Evolutionary conservation across 2,329 filamentous ascomycete genomes (phyloP).

Genomic region (Colletotrichum siamense): DNA sequence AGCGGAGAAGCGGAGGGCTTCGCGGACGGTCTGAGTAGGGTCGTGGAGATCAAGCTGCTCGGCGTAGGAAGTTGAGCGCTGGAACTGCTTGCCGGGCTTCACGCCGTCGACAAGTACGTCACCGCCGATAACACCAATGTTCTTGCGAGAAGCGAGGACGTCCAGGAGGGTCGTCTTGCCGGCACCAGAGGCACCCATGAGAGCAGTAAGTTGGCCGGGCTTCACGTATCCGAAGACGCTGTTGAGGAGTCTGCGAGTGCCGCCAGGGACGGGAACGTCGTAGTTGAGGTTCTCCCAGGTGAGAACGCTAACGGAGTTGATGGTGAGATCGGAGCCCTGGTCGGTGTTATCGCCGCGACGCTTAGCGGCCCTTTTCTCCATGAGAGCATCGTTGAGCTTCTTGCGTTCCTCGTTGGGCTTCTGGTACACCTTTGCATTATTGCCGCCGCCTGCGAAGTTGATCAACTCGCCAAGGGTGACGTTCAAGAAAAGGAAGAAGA

Average conservation of each 20-base stretch:
- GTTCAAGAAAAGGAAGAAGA: conserved; percentile 77
- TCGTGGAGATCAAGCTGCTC: conserved; percentile 70
- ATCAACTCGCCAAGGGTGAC: conserved; percentile 80
- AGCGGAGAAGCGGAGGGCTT: conserved; percentile 68
- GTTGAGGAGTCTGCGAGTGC: conserved; percentile 60
- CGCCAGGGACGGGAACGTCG: conserved; percentile 65
- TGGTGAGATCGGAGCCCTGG: conserved; percentile 55
- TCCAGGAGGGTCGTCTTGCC: conserved; percentile 88
- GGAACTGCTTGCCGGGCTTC: conserved; percentile 64
- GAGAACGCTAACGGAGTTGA: conserved; percentile 69
- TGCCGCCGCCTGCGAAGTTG: conserved; percentile 81
- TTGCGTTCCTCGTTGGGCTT: conserved; percentile 73
- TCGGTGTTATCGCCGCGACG: conserved; percentile 50
- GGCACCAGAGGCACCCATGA: conserved; percentile 86
- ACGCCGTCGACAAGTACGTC: conserved; percentile 62
- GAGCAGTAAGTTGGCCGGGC: conserved; percentile 76
- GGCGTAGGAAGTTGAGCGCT: conserved; percentile 66
- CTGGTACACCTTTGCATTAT: conserved; percentile 77
- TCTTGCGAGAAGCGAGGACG: conserved; percentile 69
- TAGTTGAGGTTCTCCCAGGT: conserved; percentile 91
- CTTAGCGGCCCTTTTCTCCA: conserved; percentile 62
- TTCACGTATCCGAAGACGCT: conserved; percentile 72
- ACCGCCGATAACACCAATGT: conserved; percentile 64
- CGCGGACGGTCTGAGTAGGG: conserved; percentile 66
- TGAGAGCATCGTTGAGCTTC: conserved; percentile 67